phyloP scores from a whole-genome alignment of 192 early-diverging fungal species.

The Geranomyces michiganensis region DNA sequence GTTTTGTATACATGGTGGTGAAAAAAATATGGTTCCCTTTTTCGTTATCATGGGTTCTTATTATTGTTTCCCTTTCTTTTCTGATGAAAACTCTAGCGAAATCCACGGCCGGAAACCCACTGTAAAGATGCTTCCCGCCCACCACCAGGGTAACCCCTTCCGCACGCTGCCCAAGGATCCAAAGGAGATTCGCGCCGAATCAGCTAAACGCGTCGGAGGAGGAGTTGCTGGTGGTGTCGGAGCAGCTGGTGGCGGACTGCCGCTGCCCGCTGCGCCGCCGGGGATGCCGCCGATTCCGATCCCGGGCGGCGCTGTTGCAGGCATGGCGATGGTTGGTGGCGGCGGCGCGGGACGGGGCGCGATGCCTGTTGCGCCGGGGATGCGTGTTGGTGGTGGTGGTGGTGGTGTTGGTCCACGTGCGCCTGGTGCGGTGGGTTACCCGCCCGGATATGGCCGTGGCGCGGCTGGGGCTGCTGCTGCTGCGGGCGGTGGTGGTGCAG shows the following conservation, averaged over 20 bases:
- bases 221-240: background rate
- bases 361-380: background rate
- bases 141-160: conserved; percentile 29
- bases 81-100: conserved; percentile 18
- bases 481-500: background rate
- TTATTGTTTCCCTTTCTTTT: background rate
- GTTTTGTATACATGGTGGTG: background rate
- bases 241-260: background rate
- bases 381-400: too few species aligned
- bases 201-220: background rate
- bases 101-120: conserved; percentile 35
- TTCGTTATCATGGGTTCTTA: background rate
- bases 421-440: background rate
- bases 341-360: conserved; percentile 9
- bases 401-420: background rate
- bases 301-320: too few species aligned
- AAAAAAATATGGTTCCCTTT: conserved; percentile 12
- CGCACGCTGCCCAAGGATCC: conserved; percentile 37
- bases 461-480: conserved; percentile 3
- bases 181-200: conserved; percentile 23
- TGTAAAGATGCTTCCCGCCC: conserved; percentile 27
- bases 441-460: background rate
- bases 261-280: background rate
- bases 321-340: background rate
- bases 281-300: conserved; percentile 11